These are phyloP conservation scores for Phialophora verrucosa DNA, from an alignment of 2,329 filamentous ascomycete species.

Conservation along the genomic window DNA sequence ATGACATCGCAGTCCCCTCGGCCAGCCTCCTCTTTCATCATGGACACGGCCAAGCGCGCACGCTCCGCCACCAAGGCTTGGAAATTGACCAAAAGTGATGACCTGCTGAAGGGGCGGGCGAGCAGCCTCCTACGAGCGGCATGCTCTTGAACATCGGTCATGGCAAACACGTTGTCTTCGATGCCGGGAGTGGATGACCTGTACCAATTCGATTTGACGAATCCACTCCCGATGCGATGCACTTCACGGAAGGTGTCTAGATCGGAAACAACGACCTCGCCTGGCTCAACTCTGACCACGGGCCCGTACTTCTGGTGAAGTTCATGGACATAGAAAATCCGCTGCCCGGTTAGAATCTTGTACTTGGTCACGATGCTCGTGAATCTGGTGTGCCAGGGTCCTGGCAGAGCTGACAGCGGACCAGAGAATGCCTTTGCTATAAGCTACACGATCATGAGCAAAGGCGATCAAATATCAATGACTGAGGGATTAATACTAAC, in stretches of 20 bases:
- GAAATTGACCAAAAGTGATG: constrained; percentile 43
- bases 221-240: constrained; percentile 45
- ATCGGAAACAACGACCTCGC: constrained; percentile 50
- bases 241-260: constrained; percentile 43
- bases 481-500: no score
- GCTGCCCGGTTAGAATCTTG: constrained; percentile 21
- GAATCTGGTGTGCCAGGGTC: constrained; percentile 29
- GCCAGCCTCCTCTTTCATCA: constrained; percentile 54
- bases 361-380: constrained; percentile 27
- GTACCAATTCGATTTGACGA: constrained; percentile 47
- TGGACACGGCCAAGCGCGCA: constrained; percentile 49
- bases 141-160: constrained; percentile 49
- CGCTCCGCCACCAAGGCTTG: constrained; percentile 47
- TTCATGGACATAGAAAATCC: constrained; percentile 26
- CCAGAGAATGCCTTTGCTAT: no score
- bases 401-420: constrained; percentile 16
- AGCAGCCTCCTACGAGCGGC: constrained; percentile 52
- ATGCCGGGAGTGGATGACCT: constrained; percentile 31
- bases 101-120: constrained; percentile 49
- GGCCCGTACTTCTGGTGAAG: constrained; percentile 37
- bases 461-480: no score
- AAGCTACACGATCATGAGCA: no score
- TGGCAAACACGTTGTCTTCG: constrained; percentile 50
- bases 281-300: constrained; percentile 43
- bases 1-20: constrained; percentile 58